Evolutionary conservation across 2,329 filamentous ascomycete species (phyloP), one percentile per base, ranked within the genome.

Genomic region (Lasiodiplodia theobromae): DNA sequence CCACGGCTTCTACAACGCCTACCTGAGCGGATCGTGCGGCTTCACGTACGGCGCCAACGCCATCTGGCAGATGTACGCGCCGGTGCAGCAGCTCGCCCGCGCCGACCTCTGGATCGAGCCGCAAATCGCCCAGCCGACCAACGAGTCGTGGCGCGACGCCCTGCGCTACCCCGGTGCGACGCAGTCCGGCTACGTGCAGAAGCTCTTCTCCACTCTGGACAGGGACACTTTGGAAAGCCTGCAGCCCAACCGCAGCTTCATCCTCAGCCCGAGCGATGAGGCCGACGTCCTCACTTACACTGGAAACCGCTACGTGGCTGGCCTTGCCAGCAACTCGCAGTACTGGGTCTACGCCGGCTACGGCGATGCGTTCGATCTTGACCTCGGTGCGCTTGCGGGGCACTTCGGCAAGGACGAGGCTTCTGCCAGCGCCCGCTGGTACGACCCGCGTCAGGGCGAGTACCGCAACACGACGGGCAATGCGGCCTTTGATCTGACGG

Each of bases 1-100:
- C 28, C 63, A 66, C 51, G 63, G 63, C 51, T 56, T 66, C 49
- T 66, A 56, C 31, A 56, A 21, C 51, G 63, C 63, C 23, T 16
- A 12, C 5, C 51, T 66, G 12, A 47, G 31, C 51, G 63, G 63
- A 2, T 7, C 63, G 34, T 54, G 49, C 34, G 63, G 63, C 31
- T 53, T 34, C 62, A 65, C 62, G 31, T 65, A 65, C 49, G 62
- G 62, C 25, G 34, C 25, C 11, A 31, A 44, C 47, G 34, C 63
- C 3, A 16, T 66, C 4, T 44, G 38, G 63, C 63, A 56, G 51
- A 66, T 38, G 34, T 66, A 54, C 63, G 63, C 34, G 34, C 49
- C 49, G 3, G 31, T 7, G n/a, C 12, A 11, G 21, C 31, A 40
- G 47, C n/a, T 66, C 4, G 63, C 63, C 4, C 16, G 31, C 3